These are phyloP conservation scores for Ehretia macrophylla DNA, from an alignment of 257 asterid genomes.

Conservation along the genomic window DNA sequence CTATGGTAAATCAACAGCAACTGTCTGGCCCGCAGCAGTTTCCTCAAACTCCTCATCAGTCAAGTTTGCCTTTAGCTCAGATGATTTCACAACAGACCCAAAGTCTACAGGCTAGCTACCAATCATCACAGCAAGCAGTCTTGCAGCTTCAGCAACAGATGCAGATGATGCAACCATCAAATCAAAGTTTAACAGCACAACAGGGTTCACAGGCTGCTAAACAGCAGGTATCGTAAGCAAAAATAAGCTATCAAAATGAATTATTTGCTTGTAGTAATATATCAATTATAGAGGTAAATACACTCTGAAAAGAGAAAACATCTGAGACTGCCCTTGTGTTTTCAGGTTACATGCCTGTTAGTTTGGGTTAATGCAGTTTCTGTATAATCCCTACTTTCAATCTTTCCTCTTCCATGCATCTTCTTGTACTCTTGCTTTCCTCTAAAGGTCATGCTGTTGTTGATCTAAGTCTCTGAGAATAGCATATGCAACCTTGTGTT, in stretches of 20 bases:
- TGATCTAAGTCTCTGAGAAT: neutral
- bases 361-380: too few relatives aligned
- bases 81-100: slow-evolving; percentile 89
- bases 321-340: too few relatives aligned
- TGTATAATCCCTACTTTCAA: neutral
- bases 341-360: too few relatives aligned
- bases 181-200: slow-evolving; percentile 43
- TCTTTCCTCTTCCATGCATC: neutral
- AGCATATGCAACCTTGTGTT: neutral
- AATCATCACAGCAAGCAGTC: slow-evolving; percentile 78
- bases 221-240: slow-evolving; percentile 54
- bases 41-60: slow-evolving; percentile 39
- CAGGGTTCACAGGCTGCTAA: slow-evolving; percentile 52
- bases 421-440: neutral
- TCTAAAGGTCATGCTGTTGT: neutral
- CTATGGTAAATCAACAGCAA: slow-evolving; percentile 42
- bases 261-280: too few relatives aligned
- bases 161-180: slow-evolving; percentile 69
- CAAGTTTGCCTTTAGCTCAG: slow-evolving; percentile 88
- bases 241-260: neutral
- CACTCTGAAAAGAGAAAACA: too few relatives aligned
- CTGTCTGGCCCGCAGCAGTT: slow-evolving; percentile 42
- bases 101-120: slow-evolving; percentile 85
- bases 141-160: slow-evolving; percentile 91
- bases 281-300: too few relatives aligned